Evolutionary conservation across 2,329 filamentous ascomycete genomes (phyloP), one percentile per base, ranked within the genome.

Genomic region (Elsinoe ampelina): DNA sequence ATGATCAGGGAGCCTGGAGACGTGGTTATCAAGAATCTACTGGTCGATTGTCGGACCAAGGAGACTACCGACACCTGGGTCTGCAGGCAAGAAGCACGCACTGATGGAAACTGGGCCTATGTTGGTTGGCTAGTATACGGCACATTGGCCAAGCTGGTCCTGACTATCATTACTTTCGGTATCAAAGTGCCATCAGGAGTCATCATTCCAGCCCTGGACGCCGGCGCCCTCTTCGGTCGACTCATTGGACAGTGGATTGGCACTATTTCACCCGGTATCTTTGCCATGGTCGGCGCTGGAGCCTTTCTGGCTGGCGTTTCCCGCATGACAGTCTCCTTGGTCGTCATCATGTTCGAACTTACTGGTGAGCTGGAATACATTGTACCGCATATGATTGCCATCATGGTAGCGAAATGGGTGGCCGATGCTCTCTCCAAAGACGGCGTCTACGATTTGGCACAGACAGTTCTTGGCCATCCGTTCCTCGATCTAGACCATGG

Each of bases 281-380:
- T 82, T 64, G 80, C 80, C 56, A 80, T 83, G 77, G 79, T 83
- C 8, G 80, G 79, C 1, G 75, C 80, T 0, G 78, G 77, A 2
- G 79, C 79, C 0, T 82, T 82, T 63, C 73, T 83, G 0, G 80
- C 79, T 0, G 80, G 80, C 5, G 78, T 82, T 1, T 77, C 75
- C 10, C 71, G 80, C 36, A 82, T 82, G 79, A 82, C 80, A 0
- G 76, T 82, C 8, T 78, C 75, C 1, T 71, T 83, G 5, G 75
- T 76, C 7, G 80, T 82, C 38, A 80, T 82, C 66, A 82, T 82
- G 79, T 82, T 82, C 65, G 79, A 80, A 64, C 71, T 83, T 6
- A 82, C 80, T 0, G 80, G 80, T 38, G 78, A 81, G 61, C 72
- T 82, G 6, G 75, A 79, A 58, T 82, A 80, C 64, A 74, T 79